Evolutionary conservation across 225 moss, liverwort and hornwort genomes (phyloP).

Genomic region (Anthoceros angustus): DNA sequence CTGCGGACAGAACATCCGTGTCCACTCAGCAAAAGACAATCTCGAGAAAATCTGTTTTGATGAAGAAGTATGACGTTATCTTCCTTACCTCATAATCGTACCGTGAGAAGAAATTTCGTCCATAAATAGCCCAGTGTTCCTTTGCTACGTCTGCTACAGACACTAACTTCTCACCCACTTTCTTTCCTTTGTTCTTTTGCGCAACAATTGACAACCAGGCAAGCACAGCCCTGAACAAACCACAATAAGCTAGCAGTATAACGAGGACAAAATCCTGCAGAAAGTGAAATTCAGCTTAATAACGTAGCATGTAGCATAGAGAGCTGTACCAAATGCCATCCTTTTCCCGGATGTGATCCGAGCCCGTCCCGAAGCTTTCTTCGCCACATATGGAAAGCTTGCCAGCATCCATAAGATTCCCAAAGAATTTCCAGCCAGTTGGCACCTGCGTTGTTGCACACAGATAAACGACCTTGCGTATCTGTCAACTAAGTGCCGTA

Average conservation of each 20-base stretch:
- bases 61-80: too few species aligned
- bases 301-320: background rate
- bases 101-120: constrained; percentile 78
- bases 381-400: constrained; percentile 77
- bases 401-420: constrained; percentile 85
- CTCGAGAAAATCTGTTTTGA: too few species aligned
- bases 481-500: too few species aligned
- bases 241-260: background rate
- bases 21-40: background rate
- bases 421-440: constrained; percentile 94
- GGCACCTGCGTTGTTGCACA: constrained; percentile 27
- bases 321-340: constrained; percentile 76
- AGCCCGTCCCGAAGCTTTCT: constrained; percentile 94
- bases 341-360: constrained; percentile 90
- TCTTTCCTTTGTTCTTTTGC: constrained; percentile 37
- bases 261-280: background rate
- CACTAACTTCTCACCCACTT: constrained; percentile 36
- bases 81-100: constrained; percentile 61
- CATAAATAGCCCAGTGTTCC: constrained; percentile 69
- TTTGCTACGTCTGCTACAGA: constrained; percentile 60
- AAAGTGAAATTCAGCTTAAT: background rate
- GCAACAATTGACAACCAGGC: constrained; percentile 55
- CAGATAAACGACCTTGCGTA: too few species aligned
- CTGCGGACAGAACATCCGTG: constrained; percentile 5
- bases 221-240: constrained; percentile 28